A percentile compares a stretch with the other conserved stretches of the same genome.
Conservation (phyloP, 2,329 filamentous ascomycete genomes). For the Byssoonygena ceratinophila region DNA sequence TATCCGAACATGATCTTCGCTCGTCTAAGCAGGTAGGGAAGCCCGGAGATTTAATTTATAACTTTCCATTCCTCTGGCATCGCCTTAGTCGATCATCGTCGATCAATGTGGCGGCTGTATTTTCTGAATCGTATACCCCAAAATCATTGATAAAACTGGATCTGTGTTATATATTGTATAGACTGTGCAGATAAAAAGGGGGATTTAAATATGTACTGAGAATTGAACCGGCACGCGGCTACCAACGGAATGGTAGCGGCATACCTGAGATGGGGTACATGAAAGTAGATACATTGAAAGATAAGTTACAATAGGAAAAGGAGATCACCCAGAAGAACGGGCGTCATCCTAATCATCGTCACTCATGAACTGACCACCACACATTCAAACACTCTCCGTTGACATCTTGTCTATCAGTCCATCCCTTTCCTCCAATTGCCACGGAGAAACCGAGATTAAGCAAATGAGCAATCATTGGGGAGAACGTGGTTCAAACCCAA, state of each 20-base stretch:
- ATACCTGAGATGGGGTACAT: conserved; percentile 4
- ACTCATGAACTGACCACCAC: neutral
- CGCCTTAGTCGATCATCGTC: conserved; percentile 1
- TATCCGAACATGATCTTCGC: neutral
- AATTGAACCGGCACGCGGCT: conserved; percentile 7
- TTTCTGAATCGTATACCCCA: too few species aligned
- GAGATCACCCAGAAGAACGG: neutral
- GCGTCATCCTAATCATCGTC: conserved; percentile 3
- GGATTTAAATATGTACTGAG: conserved; percentile 9
- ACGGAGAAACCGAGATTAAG: neutral
- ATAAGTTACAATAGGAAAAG: conserved; percentile 6
- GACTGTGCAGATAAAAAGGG: neutral
- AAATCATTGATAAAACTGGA: too few species aligned
- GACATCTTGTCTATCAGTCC: neutral
- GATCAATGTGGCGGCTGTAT: conserved; percentile 3
- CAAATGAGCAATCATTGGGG: neutral
- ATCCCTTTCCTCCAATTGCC: neutral
- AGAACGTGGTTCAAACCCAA: neutral
- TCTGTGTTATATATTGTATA: too few species aligned
- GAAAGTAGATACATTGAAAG: conserved; percentile 9
- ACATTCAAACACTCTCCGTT: neutral
- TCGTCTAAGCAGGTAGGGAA: neutral
- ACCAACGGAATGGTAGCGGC: neutral
- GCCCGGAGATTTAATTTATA: conserved; percentile 5
- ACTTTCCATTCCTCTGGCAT: neutral